phyloP scores from a whole-genome alignment of 73 alveolate genomes.

The Loxodes magnus region DNA sequence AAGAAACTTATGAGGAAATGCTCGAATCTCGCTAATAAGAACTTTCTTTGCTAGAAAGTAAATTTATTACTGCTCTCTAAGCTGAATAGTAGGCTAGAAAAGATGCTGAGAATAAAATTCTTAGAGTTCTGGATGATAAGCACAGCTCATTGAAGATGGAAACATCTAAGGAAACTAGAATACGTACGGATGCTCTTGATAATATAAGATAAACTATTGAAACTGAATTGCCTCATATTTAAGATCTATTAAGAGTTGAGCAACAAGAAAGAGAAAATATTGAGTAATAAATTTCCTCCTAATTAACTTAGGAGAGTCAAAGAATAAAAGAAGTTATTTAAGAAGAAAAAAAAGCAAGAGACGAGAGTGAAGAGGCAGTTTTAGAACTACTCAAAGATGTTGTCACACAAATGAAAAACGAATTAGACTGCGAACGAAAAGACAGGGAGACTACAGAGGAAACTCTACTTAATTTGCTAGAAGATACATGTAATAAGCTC shows the following conservation, averaged over 20 bases:
- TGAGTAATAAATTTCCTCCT: conserved; percentile 30
- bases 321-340: conserved; percentile 38
- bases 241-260: conserved; percentile 45
- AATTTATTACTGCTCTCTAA: neutral
- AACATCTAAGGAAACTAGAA: neutral
- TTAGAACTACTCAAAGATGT: conserved; percentile 69
- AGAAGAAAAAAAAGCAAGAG: conserved; percentile 61
- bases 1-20: neutral
- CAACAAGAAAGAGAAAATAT: conserved; percentile 60
- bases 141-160: conserved; percentile 1
- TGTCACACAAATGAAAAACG: conserved; percentile 63
- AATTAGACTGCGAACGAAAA: conserved; percentile 54
- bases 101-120: neutral
- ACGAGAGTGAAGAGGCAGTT: conserved; percentile 86
- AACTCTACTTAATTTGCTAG: conserved; percentile 53
- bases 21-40: conserved; percentile 1
- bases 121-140: neutral
- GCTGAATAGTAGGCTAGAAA: neutral
- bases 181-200: conserved; percentile 5
- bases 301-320: conserved; percentile 47
- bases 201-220: conserved; percentile 30
- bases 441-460: conserved; percentile 79
- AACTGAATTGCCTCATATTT: conserved; percentile 58
- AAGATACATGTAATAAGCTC: conserved; percentile 70
- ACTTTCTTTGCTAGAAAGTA: neutral